Evolutionary conservation across 2,329 filamentous ascomycete species (phyloP), one percentile per base, ranked within the genome.

Genomic region (Fusarium nelsonii): DNA sequence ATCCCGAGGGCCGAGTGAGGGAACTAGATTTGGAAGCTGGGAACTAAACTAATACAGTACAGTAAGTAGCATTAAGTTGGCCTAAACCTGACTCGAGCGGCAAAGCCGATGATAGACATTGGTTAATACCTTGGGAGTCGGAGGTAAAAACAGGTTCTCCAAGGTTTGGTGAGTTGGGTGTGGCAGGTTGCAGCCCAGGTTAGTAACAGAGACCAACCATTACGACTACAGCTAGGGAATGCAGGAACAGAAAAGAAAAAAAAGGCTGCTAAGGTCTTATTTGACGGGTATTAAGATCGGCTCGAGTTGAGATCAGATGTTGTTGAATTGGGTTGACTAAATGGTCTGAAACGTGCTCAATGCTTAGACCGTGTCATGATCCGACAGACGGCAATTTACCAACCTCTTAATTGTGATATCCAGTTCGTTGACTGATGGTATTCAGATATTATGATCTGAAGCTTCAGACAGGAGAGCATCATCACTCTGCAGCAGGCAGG

Each of bases 71-170:
- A 11, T 30, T 11, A 11, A 30, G 30, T 30, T 41, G 23, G 26
- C 56, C 56, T 63, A 67, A 45, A 39, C 56, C 45, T 64, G 48
- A 63, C 51, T 68, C 12, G 40, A 68, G 46, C 52, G 37, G 45
- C 46, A 55, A 50, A 37, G 68, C 58, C 59, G 55, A 63, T 48
- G 57, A 39, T 33, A 18, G 32, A 41, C 15, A 11, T 45, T 43
- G 37, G 26, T 15, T 32, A 32, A 30, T 30, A 30, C 30, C 30
- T 30, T 30, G 30, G 9, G 20, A 39, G 33, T 36, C 16, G 16
- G 33, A 44, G n/a, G 14, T 37, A 49, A 52, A 59, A 64, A 55
- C 59, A 50, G 58, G 57, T 39, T 62, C 23, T 48, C 34, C 16
- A 26, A 34, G 36, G 61, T 55, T 55, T 51, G 34, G 33, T 34